phyloP scores from a whole-genome alignment of 768 basidiomycete species.

The Coprinopsis cinerea region DNA sequence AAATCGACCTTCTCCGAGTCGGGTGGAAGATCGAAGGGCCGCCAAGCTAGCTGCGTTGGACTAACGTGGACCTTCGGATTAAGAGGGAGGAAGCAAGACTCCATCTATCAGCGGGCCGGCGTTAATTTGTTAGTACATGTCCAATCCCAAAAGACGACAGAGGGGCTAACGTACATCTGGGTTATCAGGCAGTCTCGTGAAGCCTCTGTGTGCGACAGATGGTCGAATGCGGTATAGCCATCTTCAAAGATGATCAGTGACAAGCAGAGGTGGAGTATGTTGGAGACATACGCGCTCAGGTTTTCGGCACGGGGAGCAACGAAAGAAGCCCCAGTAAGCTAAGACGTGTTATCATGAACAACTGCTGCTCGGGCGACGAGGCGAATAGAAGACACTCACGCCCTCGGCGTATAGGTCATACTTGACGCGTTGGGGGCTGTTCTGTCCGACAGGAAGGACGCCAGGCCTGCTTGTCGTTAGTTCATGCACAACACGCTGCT shows the following conservation, averaged over 20 bases:
- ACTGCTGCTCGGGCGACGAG: not conserved
- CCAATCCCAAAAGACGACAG: not conserved
- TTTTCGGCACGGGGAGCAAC: constrained; percentile 52
- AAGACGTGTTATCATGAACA: constrained; percentile 1
- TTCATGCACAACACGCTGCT: not conserved
- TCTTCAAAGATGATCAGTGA: constrained; percentile 21
- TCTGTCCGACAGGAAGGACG: constrained; percentile 52
- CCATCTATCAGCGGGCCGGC: constrained; percentile 35
- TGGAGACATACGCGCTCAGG: constrained; percentile 37
- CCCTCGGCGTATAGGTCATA: constrained; percentile 59
- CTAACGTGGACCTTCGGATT: constrained; percentile 58
- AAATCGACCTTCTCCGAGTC: constrained; percentile 41
- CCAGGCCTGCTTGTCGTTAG: constrained; percentile 35
- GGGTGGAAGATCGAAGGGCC: constrained; percentile 50
- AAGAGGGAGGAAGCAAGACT: constrained; percentile 52
- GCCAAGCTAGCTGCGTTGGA: constrained; percentile 64
- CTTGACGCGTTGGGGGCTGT: constrained; percentile 56
- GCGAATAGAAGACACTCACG: constrained; percentile 25
- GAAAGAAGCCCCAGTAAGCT: constrained; percentile 60
- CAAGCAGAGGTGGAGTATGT: not conserved
- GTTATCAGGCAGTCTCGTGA: constrained; percentile 48
- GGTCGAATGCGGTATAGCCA: constrained; percentile 67
- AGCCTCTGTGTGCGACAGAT: constrained; percentile 62
- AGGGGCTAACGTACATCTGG: constrained; percentile 40
- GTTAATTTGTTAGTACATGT: not conserved